Evolutionary conservation across 495 filamentous ascomycete species (phyloP), one percentile per base, ranked within the genome.

Genomic region (Podospora pseudopauciseta): DNA sequence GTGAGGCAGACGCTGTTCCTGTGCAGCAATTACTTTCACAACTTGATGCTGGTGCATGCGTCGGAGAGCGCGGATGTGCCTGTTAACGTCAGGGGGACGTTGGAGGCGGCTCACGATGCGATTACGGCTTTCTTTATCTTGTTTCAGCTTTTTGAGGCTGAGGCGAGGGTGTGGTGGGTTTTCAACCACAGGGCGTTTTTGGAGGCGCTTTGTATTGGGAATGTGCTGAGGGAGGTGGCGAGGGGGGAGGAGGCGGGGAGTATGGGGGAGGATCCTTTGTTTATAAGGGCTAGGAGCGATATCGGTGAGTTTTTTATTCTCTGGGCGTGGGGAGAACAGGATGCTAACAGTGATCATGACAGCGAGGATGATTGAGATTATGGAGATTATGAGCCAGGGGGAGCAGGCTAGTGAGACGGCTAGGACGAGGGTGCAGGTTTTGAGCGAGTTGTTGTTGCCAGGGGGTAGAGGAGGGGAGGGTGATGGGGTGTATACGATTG

Each of bases 161-260:
- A 92, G 75, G 88, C 88, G 11, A 81, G 85, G 60, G 88, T 91
- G 4, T 92, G 90, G 89, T 92, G 89, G 89, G 88, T 91, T 5
- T 91, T 91, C 72, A 87, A 89, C 73, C 89, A 91, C 74, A 77
- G 90, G 16, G 89, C 89, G 0, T 92, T 92, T 73, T 77, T 90
- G 58, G 89, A 91, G 75, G 88, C 87, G 26, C 76, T 89, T 73
- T 82, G 86, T 70, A 80, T 82, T 39, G 81, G 81, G 16, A 78
- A 77, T 63, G 80, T 85, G 49, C 61, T 85, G 67, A 72, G 77
- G 19, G 82, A 84, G 70, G 78, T 54, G 67, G 74, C 64, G 13
- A 62, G 72, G 26, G 80, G 80, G 66, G 71, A 71, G 1, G 71
- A 73, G 0, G 77, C 74, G 0, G 75, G 70, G 32, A 77, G 80